These are phyloP conservation scores for Hirsutella rhossiliensis DNA, from an alignment of 2,329 filamentous ascomycete genomes.

Conservation along the genomic window DNA sequence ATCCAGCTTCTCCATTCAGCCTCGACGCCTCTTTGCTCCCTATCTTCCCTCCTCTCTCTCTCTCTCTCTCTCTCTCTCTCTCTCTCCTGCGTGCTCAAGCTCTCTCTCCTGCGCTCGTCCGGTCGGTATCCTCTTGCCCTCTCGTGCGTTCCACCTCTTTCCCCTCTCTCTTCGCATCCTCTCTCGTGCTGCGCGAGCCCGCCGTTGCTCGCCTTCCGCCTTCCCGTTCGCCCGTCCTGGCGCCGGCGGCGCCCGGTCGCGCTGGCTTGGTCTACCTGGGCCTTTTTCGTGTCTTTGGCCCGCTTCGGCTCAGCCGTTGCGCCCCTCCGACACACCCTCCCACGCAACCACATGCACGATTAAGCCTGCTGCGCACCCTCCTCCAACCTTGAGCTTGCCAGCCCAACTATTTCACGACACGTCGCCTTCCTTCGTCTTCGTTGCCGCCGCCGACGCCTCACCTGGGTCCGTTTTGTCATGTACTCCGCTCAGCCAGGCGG, in stretches of 20 bases:
- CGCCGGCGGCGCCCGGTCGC: background rate
- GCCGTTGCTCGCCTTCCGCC: background rate
- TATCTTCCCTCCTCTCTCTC: background rate
- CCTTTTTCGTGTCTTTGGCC: background rate
- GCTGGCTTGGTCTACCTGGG: background rate
- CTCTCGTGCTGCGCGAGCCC: background rate
- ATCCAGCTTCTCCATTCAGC: background rate
- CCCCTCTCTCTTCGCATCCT: background rate
- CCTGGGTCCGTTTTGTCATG: conserved; percentile 13
- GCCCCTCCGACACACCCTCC: conserved; percentile 7
- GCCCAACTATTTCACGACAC: conserved; percentile 51
- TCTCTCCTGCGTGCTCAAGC: background rate
- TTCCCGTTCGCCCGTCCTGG: too few species aligned
- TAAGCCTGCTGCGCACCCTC: conserved; percentile 32
- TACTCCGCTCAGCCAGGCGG: conserved; percentile 45
- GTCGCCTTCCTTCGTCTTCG: conserved; percentile 36
- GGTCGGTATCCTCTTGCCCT: background rate
- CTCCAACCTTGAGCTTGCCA: conserved; percentile 26
- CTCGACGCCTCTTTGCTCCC: background rate
- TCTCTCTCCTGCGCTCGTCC: background rate
- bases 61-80: background rate
- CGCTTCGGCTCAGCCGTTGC: conserved; percentile 4
- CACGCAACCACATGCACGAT: conserved; percentile 30
- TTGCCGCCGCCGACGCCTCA: conserved; percentile 9
- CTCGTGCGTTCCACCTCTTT: background rate